These are phyloP conservation scores for Coprinellus micaceus DNA, from an alignment of 768 basidiomycete species.

Conservation along the genomic window DNA sequence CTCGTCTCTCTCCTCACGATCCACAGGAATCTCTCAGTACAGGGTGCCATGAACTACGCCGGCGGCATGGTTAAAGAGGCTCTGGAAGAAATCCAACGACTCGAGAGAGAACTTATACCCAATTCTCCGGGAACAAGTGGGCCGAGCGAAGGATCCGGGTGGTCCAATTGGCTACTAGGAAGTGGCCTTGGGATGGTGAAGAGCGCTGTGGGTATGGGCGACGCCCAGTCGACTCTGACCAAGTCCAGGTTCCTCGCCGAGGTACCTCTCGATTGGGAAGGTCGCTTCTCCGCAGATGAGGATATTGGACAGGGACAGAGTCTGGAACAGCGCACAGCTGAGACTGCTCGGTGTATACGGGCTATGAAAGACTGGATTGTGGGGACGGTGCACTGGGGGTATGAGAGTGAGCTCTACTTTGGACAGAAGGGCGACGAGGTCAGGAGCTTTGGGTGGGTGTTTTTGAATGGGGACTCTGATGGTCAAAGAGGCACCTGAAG, in stretches of 20 bases:
- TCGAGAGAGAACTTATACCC: conserved; percentile 4
- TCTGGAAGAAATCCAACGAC: conserved; percentile 4
- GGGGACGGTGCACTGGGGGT: conserved; percentile 22
- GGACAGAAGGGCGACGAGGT: conserved; percentile 56
- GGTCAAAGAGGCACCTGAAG: no score
- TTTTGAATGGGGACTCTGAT: no score
- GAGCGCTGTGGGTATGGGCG: not conserved
- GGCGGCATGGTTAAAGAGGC: conserved; percentile 10
- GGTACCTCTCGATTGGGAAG: not conserved
- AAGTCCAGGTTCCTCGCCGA: not conserved
- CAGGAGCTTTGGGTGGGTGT: conserved; percentile 61
- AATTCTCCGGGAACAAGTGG: not conserved
- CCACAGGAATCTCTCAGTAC: conserved; percentile 8
- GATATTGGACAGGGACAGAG: not conserved
- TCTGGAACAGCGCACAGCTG: not conserved
- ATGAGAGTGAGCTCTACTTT: conserved; percentile 60
- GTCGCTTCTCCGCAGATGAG: not conserved
- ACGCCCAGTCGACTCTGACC: no score
- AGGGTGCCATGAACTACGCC: conserved; percentile 11
- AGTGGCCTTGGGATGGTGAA: no score
- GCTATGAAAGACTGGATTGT: conserved; percentile 11
- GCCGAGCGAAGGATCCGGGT: no score
- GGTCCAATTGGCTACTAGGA: no score
- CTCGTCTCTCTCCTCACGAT: conserved; percentile 7
- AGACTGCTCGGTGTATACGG: not conserved